Evolutionary conservation across 208 protist species (phyloP).

Genomic region (Giardia muris): DNA sequence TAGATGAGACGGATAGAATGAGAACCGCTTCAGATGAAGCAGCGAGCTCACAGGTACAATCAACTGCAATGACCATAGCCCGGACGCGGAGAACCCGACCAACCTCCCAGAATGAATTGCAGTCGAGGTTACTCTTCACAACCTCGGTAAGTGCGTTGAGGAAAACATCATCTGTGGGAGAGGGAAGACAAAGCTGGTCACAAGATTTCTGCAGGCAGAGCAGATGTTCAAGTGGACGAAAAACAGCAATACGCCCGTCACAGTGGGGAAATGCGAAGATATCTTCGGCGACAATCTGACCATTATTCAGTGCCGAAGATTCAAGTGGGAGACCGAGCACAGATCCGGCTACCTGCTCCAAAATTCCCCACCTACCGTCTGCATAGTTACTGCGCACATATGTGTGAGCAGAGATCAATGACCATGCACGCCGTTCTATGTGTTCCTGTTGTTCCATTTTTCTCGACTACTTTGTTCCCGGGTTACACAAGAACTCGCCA

Average conservation of each 20-base stretch:
- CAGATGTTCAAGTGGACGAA: not conserved
- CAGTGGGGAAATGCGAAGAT: not conserved
- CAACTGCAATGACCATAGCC: not conserved
- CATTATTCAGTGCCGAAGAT: not conserved
- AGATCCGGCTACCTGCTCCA: not conserved
- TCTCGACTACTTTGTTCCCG: no score
- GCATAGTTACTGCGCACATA: not conserved
- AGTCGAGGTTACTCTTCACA: not conserved
- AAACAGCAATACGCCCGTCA: not conserved
- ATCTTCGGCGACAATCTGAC: not conserved
- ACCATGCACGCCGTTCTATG: no score
- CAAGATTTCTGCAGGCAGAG: not conserved
- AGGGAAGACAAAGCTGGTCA: not conserved
- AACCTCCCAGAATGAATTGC: not conserved
- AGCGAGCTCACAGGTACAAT: not conserved
- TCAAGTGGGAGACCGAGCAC: not conserved
- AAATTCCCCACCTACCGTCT: not conserved
- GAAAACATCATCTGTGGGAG: not conserved
- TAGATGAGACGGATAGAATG: not conserved
- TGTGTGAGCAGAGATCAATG: no score
- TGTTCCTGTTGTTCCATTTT: no score
- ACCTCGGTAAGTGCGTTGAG: not conserved
- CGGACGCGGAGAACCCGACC: not conserved
- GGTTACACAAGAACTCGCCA: no score
- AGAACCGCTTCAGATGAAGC: not conserved